Evolutionary conservation across 306 rosid genomes (phyloP).

Genomic region (Castanea mollissima): DNA sequence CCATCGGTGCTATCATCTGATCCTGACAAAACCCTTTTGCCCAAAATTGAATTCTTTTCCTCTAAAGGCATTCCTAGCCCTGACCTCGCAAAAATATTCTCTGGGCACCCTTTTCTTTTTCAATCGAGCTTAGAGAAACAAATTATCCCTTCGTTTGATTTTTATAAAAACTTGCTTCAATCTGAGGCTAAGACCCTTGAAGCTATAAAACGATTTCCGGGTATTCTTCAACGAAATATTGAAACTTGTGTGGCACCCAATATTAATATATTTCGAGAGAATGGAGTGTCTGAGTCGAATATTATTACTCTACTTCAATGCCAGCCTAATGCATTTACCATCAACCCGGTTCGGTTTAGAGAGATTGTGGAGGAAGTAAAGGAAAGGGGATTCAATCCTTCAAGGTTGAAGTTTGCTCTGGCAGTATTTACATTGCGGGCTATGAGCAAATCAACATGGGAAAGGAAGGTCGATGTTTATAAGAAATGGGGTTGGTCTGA

Average conservation of each 20-base stretch:
- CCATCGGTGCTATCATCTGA: background rate
- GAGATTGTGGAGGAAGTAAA: slow-evolving; percentile 24
- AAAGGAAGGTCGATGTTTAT: slow-evolving; percentile 26
- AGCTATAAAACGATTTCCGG: background rate
- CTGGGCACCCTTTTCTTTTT: slow-evolving; percentile 13
- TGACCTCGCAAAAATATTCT: slow-evolving; percentile 14
- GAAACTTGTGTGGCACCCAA: background rate
- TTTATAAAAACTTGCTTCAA: slow-evolving; percentile 3
- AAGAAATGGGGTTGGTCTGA: slow-evolving; percentile 62
- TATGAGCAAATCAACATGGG: slow-evolving; percentile 27
- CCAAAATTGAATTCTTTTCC: slow-evolving; percentile 33
- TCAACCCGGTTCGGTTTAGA: background rate
- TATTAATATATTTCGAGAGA: background rate
- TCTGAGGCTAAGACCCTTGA: slow-evolving; percentile 15
- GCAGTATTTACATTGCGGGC: slow-evolving; percentile 19
- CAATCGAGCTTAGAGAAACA: slow-evolving; percentile 18
- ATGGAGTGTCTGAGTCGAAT: slow-evolving; percentile 11
- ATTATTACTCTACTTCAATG: background rate
- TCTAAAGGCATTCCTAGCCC: slow-evolving; percentile 35
- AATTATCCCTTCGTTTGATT: slow-evolving; percentile 26
- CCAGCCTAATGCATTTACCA: background rate
- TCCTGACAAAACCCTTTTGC: slow-evolving; percentile 17
- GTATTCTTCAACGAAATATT: background rate
- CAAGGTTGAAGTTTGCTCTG: background rate
- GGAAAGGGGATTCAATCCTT: slow-evolving; percentile 32